Evolutionary conservation across 805 yeast species (phyloP), one percentile per base, ranked within the genome.

Genomic region (Wickerhamiella siamensis): DNA sequence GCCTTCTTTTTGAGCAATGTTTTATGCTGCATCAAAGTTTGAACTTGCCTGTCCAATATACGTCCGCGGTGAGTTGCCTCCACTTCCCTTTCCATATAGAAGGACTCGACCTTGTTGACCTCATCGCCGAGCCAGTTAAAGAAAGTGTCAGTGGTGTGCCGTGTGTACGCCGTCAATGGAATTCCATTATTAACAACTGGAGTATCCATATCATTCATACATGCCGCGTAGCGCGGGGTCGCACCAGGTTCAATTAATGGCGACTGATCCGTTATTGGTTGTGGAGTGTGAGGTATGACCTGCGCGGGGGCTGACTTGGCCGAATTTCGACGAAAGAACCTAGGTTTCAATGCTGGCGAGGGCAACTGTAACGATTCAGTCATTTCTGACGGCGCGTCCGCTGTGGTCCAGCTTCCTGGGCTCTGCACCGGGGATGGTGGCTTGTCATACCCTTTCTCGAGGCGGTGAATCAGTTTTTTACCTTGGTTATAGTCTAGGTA

Each of bases 71-170:
- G 73, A 35, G 74, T 65, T 1, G 72, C 74, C 19, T 72, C 79
- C 22, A 66, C 63, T 51, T 82, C 93, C 48, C 69, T 74, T 24
- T 69, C 73, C 35, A 56, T 63, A 56, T 71, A 83, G 52, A 83
- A 83, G 0, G 27, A 38, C 31, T 80, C 75, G 6, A 83, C 77
- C 56, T 75, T 79, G 3, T 40, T 47, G 20, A 78, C 62, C 55
- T 83, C 79, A 0, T 50, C 41, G 42, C 80, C 79, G 4, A 83
- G 66, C 93, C 94, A 83, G 2, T 51, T 55, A n/a, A 68, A 47
- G 48, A 83, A 84, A 40, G 70, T 71, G 3, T 56, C 47, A 35
- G 64, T 66, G 10, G 65, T 70, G n/a, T 62, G 60, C 21, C 29
- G n/a, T 14, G 21, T 19, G 31, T 10, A 8, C 20, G 53, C 44